These are phyloP conservation scores for Tylopilus orsonianus DNA, from an alignment of 1,284 basidiomycete genomes.

Conservation along the genomic window DNA sequence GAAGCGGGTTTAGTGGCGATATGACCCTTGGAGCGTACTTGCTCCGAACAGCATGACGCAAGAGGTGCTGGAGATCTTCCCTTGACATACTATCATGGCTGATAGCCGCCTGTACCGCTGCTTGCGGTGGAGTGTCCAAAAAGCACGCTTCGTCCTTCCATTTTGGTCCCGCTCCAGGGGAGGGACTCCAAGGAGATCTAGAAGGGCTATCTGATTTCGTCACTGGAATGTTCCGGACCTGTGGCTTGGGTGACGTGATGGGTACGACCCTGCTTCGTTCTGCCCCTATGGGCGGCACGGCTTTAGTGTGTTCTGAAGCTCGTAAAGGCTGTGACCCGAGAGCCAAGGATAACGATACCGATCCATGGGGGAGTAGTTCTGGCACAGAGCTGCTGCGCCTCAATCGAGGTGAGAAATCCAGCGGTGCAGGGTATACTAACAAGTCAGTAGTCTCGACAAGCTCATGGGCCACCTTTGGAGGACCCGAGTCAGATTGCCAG, in stretches of 20 bases:
- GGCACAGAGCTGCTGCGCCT: constrained; percentile 8
- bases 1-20: constrained; percentile 34
- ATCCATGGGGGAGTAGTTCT: constrained; percentile 7
- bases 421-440: constrained; percentile 12
- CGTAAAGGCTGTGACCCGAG: constrained; percentile 30
- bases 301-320: constrained; percentile 22
- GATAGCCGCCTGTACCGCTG: not conserved
- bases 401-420: constrained; percentile 20
- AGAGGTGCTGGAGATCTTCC: constrained; percentile 25
- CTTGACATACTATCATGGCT: constrained; percentile 8
- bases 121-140: constrained; percentile 1
- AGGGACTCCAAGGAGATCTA: constrained; percentile 7
- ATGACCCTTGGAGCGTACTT: constrained; percentile 30
- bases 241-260: constrained; percentile 14
- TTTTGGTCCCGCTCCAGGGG: constrained; percentile 5
- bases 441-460: constrained; percentile 1
- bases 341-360: constrained; percentile 27
- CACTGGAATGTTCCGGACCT: not conserved
- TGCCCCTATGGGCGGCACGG: constrained; percentile 31
- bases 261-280: constrained; percentile 29
- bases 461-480: constrained; percentile 2
- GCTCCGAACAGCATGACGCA: constrained; percentile 27
- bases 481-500: constrained; percentile 20
- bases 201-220: constrained; percentile 1
- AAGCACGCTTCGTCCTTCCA: not conserved